Percentiles rank a stretch among this genome's conserved stretches.
Conservation (phyloP, 1,284 basidiomycete genomes). For the Puccinia coronata region DNA sequence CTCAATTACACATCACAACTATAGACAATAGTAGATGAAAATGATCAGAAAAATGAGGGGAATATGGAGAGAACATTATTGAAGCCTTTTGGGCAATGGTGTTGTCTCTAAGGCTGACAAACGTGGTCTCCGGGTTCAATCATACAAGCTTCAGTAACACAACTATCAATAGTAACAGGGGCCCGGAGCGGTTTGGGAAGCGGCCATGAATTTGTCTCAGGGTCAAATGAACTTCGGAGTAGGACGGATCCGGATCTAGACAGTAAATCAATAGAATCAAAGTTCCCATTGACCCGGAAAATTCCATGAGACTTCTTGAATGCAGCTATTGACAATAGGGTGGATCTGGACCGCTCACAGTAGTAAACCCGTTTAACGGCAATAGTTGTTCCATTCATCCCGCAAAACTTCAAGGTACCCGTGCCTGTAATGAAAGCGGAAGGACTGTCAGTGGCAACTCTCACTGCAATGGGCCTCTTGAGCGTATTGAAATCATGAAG, state of each 20-base stretch:
- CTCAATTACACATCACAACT: too few relatives aligned
- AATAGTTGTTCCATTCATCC: neutral
- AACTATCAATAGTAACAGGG: too few relatives aligned
- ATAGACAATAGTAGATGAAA: too few relatives aligned
- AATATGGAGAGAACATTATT: too few relatives aligned
- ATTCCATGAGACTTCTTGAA: neutral
- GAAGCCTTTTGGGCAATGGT: too few relatives aligned
- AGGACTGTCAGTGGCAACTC: conserved; percentile 10
- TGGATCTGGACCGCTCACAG: neutral
- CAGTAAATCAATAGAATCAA: neutral
- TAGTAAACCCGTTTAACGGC: neutral
- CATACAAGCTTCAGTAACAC: too few relatives aligned
- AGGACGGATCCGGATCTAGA: neutral
- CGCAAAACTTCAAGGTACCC: neutral
- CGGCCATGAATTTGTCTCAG: neutral
- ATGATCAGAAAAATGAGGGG: too few relatives aligned
- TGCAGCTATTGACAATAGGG: neutral
- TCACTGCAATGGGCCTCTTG: neutral
- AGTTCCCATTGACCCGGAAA: neutral
- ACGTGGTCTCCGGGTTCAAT: too few relatives aligned
- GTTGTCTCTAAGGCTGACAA: too few relatives aligned
- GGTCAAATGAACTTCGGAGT: neutral
- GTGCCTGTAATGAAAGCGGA: neutral
- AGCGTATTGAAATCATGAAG: neutral
- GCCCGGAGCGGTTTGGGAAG: neutral